Base-by-base conservation (phyloP, 441 rosid species). In the Gossypium davidsonii region DNA sequence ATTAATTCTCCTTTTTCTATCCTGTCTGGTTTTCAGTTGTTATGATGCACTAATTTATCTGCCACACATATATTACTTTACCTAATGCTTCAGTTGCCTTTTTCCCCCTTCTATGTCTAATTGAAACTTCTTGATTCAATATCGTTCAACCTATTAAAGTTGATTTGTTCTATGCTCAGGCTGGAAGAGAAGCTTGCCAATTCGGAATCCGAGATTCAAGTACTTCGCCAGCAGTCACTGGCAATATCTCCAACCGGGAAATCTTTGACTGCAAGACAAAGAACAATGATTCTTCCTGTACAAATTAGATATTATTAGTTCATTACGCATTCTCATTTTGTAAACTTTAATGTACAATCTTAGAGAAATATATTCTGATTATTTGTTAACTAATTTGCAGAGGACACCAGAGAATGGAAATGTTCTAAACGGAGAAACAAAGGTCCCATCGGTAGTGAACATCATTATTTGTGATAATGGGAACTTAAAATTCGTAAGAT, bases 181-280 rank as follows among this genome's bases (percentile, higher is more conserved):
- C 75, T 94, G 62, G 98, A 96, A 85, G 98, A 96, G 78, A 96
- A 91, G 73, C 97, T 96, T 78, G 87, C 98, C 74, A 96, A 96
- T 83, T 90, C 89, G 63, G 99, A 96, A 83, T 94, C 99, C 6
- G 99, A 96, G 84, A 96, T 84, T 84, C 99, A 96, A 89, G 98
- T 96, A 64, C 96, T 96, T 71, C 95, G 99, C 58, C 98, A 96
- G 85, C 99, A 96, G 82, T 95, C 99, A 70, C 83, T 96, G 79
- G 83, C 95, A 74, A 89, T 96, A 71, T 94, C 99, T 15, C 98
- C 99, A 65, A 94, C 98, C 59, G 96, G 97, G 70, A 94, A 91
- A 82, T 62, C 91, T 72, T 79, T 92, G 81, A 74, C 96, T 73
- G 81, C 84, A 1, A 87, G 93, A 76, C 88, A 90, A 74, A 92